Evolutionary conservation across 2,329 filamentous ascomycete species (phyloP), one percentile per base, ranked within the genome.

Genomic region (Apiospora arundinis): DNA sequence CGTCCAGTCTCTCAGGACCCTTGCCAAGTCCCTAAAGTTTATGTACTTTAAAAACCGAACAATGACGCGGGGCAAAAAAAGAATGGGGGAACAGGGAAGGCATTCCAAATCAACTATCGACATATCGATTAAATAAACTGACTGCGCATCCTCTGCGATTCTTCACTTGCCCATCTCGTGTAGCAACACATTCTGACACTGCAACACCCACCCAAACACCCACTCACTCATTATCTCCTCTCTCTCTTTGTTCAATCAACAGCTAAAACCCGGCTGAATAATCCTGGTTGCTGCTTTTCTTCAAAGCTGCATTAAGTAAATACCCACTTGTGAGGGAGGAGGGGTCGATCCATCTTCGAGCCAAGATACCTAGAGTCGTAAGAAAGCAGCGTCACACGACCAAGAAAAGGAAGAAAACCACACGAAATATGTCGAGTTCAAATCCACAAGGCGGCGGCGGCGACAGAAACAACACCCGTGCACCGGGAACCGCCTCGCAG

Each of bases 41-140:
- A n/a, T n/a, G n/a, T n/a, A n/a, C n/a, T n/a, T n/a, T 28, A 60
- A n/a, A 63, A n/a, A 12, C 56, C 32, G n/a, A n/a, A 40, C 32
- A 63, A 63, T 63, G 56, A 63, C 56, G 56, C 32, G 56, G 32
- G 56, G 56, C 56, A 37, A 63, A 63, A 63, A 60, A 18, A 56
- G 11, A 28, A 56, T n/a, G n/a, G n/a, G n/a, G n/a, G n/a, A n/a
- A n/a, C n/a, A 21, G 18, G 7, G 18, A n/a, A n/a, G 45, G 18
- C 9, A 46, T 46, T 46, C 44, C 52, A 40, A 40, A 40, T 40
- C 25, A 37, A 28, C 52, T 32, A 18, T 32, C 56, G 28, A 37
- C 12, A 4, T 40, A n/a, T 40, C 32, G 18, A 63, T 63, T n/a
- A 56, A 16, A 56, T 56, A 56, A 56, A 32, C 49, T 32, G 25